Conservation (phyloP, 208 protist species). For the Trypanosoma avium region DNA sequence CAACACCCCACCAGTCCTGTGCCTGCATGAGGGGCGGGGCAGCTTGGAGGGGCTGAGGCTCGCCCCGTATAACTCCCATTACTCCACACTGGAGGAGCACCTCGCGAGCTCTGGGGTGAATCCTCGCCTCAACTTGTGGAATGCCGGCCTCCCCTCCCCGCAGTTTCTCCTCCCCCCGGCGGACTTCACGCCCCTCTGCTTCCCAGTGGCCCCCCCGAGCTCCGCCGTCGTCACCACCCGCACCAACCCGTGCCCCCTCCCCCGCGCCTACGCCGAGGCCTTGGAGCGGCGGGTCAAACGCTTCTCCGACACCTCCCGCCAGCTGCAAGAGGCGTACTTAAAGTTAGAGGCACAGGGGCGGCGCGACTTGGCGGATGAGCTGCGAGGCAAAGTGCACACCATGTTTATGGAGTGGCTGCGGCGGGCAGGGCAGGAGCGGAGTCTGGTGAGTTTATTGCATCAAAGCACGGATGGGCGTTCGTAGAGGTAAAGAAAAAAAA, state of each 20-base stretch:
- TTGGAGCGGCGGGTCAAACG: conserved; percentile 59
- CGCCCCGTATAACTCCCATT: conserved; percentile 90
- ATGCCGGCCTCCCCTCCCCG: conserved; percentile 69
- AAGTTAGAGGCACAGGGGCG: conserved; percentile 68
- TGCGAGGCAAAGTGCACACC: conserved; percentile 68
- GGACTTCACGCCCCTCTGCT: conserved; percentile 77
- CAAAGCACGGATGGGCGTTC: conserved; percentile 12
- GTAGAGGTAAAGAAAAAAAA: not conserved
- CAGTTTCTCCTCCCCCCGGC: conserved; percentile 72
- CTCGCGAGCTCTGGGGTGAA: conserved; percentile 78
- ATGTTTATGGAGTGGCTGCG: conserved; percentile 89
- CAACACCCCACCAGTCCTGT: conserved; percentile 86
- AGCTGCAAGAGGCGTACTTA: conserved; percentile 61
- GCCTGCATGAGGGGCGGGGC: conserved; percentile 4
- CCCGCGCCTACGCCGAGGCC: conserved; percentile 68
- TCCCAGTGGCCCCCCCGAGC: conserved; percentile 60
- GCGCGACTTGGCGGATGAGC: conserved; percentile 63
- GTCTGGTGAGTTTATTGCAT: conserved; percentile 67
- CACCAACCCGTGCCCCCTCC: conserved; percentile 79
- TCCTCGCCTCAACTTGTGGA: conserved; percentile 87
- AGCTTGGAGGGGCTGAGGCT: conserved; percentile 62
- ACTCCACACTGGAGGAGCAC: conserved; percentile 85
- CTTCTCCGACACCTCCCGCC: conserved; percentile 74
- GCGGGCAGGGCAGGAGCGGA: conserved; percentile 70
- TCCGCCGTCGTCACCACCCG: conserved; percentile 59